Evolutionary conservation across 225 moss, liverwort and hornwort species (phyloP).

Genomic region (Pseudoscleropodium purum): DNA sequence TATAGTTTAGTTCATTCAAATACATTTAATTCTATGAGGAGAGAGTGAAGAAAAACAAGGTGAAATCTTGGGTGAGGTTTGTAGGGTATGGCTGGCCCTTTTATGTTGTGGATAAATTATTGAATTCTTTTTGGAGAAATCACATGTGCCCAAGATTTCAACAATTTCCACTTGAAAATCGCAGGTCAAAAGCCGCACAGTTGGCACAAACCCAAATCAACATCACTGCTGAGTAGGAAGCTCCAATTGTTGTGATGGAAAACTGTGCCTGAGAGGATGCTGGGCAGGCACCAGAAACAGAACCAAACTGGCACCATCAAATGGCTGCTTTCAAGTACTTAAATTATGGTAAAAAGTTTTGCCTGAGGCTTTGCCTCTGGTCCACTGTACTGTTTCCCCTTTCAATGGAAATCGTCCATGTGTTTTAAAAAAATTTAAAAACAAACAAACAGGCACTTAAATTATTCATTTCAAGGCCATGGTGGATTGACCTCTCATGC

Average conservation of each 20-base stretch:
- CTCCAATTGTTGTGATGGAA: not conserved
- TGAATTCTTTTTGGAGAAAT: too few species aligned
- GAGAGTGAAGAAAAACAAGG: not conserved
- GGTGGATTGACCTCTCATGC: too few species aligned
- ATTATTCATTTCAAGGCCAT: too few species aligned
- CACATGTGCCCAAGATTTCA: not conserved
- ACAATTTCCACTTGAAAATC: not conserved
- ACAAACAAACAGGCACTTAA: too few species aligned
- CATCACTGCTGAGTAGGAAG: not conserved
- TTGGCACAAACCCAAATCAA: not conserved
- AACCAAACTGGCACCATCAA: not conserved
- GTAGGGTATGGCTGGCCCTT: rapidly evolving
- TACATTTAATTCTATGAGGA: not conserved
- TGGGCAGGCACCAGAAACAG: not conserved
- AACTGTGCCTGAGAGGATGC: not conserved
- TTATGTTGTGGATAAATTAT: not conserved
- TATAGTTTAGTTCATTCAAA: not conserved
- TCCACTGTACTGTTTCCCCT: too few species aligned
- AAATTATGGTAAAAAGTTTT: too few species aligned
- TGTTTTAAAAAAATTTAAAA: too few species aligned
- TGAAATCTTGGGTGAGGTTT: not conserved
- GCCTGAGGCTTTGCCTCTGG: too few species aligned
- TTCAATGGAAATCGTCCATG: too few species aligned
- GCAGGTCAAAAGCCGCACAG: not conserved
- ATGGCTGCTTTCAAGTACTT: not conserved